Conservation (phyloP, 2,329 filamentous ascomycete species). For the Monosporascus sp. region DNA sequence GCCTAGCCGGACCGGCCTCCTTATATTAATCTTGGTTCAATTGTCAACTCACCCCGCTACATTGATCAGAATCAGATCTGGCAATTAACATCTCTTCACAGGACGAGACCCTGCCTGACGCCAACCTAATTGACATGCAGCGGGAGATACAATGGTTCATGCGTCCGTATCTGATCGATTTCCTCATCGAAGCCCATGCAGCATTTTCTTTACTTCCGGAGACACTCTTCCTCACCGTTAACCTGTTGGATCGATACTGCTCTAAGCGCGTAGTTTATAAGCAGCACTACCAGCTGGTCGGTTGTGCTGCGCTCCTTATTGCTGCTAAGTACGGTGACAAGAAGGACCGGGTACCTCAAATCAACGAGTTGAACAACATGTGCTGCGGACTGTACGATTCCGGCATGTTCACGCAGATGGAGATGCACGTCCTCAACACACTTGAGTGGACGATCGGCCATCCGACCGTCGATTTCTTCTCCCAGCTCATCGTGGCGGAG, state of each 20-base stretch:
- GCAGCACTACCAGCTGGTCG: conserved; percentile 96
- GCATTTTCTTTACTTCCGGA: conserved; percentile 92
- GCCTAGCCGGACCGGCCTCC: too few relatives aligned
- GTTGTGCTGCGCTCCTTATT: conserved; percentile 91
- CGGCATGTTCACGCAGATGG: conserved; percentile 99
- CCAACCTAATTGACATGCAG: conserved; percentile 97
- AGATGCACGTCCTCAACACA: conserved; percentile 98
- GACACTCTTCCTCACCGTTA: conserved; percentile 92
- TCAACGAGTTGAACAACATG: conserved; percentile 97
- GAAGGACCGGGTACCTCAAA: conserved; percentile 97
- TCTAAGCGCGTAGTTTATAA: conserved; percentile 98
- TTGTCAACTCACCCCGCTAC: neutral
- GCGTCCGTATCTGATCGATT: conserved; percentile 96
- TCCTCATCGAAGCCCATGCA: conserved; percentile 93
- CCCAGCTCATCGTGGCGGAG: conserved; percentile 80
- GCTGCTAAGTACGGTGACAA: conserved; percentile 98
- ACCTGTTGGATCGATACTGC: conserved; percentile 95
- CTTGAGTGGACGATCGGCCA: conserved; percentile 95
- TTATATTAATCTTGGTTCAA: too few relatives aligned
- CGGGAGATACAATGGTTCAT: conserved; percentile 99
- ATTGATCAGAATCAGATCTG: neutral
- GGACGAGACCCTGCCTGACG: conserved; percentile 87
- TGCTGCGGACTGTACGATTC: conserved; percentile 98
- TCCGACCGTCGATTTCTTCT: conserved; percentile 90
- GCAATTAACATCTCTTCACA: conserved; percentile 21